Evolutionary conservation across 345 rosid genomes (phyloP).

Genomic region (Rubroshorea leprosula): DNA sequence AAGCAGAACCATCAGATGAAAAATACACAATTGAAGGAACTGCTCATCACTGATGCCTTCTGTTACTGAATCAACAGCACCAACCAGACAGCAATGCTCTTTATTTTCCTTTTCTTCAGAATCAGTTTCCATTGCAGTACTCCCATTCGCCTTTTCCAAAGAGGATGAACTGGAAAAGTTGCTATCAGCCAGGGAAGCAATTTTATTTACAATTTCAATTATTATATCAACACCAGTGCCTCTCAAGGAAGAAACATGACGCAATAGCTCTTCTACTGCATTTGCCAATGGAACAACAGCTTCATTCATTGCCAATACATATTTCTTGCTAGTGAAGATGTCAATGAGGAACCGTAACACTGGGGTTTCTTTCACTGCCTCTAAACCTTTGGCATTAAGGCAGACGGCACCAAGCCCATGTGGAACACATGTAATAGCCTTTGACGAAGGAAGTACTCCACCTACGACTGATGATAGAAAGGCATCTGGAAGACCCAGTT

Average conservation of each 20-base stretch:
- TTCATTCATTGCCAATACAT: conserved; percentile 85
- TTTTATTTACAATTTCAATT: conserved; percentile 75
- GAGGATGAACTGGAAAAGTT: conserved; percentile 36
- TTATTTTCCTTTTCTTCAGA: conserved; percentile 57
- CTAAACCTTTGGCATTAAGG: conserved; percentile 87
- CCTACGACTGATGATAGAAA: conserved; percentile 81
- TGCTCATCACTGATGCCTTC: conserved; percentile 72
- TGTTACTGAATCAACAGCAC: conserved; percentile 33
- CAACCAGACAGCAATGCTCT: conserved; percentile 37
- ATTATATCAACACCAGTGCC: conserved; percentile 83
- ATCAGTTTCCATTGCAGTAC: conserved; percentile 87
- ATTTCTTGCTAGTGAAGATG: conserved; percentile 78
- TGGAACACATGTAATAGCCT: conserved; percentile 92
- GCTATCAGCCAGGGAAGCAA: conserved; percentile 57
- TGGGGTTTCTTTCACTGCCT: conserved; percentile 77
- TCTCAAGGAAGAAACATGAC: conserved; percentile 85
- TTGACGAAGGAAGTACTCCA: conserved; percentile 86
- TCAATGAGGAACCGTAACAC: conserved; percentile 79
- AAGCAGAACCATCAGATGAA: conserved; percentile 89
- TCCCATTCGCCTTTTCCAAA: conserved; percentile 36
- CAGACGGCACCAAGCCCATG: conserved; percentile 94
- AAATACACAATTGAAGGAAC: conserved; percentile 75
- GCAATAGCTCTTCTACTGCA: conserved; percentile 94
- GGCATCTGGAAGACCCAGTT: conserved; percentile 88
- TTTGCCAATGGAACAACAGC: conserved; percentile 89